Evolutionary conservation across 345 rosid genomes (phyloP), one percentile per base, ranked within the genome.

Genomic region (Eutrema heterophyllum): DNA sequence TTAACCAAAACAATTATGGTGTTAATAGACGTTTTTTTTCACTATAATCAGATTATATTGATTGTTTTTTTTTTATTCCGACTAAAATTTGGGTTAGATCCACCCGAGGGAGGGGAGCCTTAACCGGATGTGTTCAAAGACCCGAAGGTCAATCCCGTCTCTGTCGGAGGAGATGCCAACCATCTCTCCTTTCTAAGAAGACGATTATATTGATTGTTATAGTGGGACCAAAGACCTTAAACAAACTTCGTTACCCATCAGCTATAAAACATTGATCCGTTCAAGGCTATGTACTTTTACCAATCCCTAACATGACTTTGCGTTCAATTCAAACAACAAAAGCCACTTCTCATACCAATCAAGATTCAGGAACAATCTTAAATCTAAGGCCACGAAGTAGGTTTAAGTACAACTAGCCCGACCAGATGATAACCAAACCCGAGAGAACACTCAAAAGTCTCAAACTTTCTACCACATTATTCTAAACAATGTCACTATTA

Each of bases 141-240:
- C 72, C 78, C 71, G 43, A 46, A 66, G 78, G 72, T 49, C 61
- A 30, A 49, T 85, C 87, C 85, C 88, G 70, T 74, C 87, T 86
- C 80, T 84, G 85, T 80, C 84, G 78, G 88, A 84, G 88, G 91
- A 86, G 88, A 86, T 85, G 89, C 93, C 88, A 85, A 85, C 87
- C 91, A 81, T 85, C 86, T 83, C 84, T 88, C 91, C 88, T 83
- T 81, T 70, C 57, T 57, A 75, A 72, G 79, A 79, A 85, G 79
- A 80, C 87, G 0, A 0, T 0, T 21, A 21, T 21, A 21, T 21
- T 21, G 24, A 21, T 21, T 21, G 24, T 21, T 21, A 21, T 21
- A 21, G 1, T 21, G 24, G 24, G 24, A 21, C 24, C 24, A 21
- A 21, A 21, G 24, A 21, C 24, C 1, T 21, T 21, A 21, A 21